phyloP scores from a whole-genome alignment of 129 eudicot species.

The Mikania micrantha region DNA sequence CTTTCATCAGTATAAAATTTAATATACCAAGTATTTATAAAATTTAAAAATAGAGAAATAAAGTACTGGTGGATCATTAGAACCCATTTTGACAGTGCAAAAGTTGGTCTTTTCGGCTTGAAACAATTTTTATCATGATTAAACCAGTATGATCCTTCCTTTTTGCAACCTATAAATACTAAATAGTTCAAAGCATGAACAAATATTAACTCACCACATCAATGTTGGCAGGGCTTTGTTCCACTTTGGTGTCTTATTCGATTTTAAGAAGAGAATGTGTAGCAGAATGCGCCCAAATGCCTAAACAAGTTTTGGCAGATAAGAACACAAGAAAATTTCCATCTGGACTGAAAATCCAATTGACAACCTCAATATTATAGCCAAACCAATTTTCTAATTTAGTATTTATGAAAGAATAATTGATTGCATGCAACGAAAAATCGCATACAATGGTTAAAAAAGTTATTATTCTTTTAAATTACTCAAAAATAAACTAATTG shows the following conservation, averaged over 20 bases:
- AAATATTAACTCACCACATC: slow-evolving; percentile 57
- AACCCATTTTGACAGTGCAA: neutral
- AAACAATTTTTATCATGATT: neutral
- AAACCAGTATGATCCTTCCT: neutral
- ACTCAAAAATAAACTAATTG: neutral
- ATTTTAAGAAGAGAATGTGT: slow-evolving; percentile 85
- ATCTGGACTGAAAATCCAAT: slow-evolving; percentile 68
- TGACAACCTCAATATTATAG: neutral
- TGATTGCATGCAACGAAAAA: neutral
- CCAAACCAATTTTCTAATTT: neutral
- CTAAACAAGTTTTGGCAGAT: slow-evolving; percentile 74
- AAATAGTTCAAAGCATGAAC: neutral
- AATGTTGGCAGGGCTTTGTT: slow-evolving; percentile 37
- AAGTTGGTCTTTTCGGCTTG: neutral
- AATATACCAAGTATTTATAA: neutral
- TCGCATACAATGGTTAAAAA: neutral
- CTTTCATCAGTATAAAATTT: neutral
- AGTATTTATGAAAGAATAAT: neutral
- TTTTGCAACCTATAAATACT: neutral
- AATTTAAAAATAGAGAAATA: neutral
- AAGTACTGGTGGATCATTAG: neutral
- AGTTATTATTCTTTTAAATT: neutral
- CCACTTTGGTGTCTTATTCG: slow-evolving; percentile 64
- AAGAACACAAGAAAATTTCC: slow-evolving; percentile 78
- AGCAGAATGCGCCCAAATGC: slow-evolving; percentile 84